Conservation (phyloP, 2,329 filamentous ascomycete species). For the Ophiobolus disseminans region DNA sequence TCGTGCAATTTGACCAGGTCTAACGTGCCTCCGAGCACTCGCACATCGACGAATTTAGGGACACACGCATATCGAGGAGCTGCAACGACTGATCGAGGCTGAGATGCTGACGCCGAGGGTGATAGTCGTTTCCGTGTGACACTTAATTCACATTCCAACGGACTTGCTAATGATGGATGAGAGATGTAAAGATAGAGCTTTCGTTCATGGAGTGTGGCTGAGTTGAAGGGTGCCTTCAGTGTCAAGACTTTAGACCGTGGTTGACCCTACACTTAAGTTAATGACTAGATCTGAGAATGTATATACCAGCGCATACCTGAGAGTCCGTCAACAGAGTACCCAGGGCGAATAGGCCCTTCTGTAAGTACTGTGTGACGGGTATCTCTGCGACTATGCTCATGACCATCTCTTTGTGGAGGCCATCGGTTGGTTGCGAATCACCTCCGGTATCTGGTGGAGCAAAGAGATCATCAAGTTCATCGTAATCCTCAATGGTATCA, state of each 20-base stretch:
- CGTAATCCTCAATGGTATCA: conserved; percentile 49
- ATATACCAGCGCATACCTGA: conserved; percentile 20
- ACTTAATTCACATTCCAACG: conserved; percentile 47
- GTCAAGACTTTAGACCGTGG: conserved; percentile 35
- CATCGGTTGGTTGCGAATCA: conserved; percentile 44
- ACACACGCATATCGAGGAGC: conserved; percentile 45
- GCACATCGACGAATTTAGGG: conserved; percentile 37
- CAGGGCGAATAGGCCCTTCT: conserved; percentile 35
- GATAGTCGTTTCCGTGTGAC: conserved; percentile 46
- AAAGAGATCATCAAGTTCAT: conserved; percentile 49
- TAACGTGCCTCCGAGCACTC: conserved; percentile 30
- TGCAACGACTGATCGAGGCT: conserved; percentile 25
- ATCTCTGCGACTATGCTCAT: conserved; percentile 47
- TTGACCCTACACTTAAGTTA: conserved; percentile 12
- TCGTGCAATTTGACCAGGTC: conserved; percentile 45
- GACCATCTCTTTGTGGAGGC: conserved; percentile 49
- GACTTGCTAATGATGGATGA: conserved; percentile 39
- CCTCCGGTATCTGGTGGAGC: conserved; percentile 37
- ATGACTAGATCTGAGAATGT: not conserved
- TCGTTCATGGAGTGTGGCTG: conserved; percentile 46
- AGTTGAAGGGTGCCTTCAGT: conserved; percentile 45
- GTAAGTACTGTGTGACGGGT: conserved; percentile 37
- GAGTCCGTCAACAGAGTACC: conserved; percentile 16
- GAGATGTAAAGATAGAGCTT: conserved; percentile 48
- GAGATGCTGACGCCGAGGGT: conserved; percentile 35